Conservation (phyloP, 2,329 filamentous ascomycete species). For the Cercospora sp. region DNA sequence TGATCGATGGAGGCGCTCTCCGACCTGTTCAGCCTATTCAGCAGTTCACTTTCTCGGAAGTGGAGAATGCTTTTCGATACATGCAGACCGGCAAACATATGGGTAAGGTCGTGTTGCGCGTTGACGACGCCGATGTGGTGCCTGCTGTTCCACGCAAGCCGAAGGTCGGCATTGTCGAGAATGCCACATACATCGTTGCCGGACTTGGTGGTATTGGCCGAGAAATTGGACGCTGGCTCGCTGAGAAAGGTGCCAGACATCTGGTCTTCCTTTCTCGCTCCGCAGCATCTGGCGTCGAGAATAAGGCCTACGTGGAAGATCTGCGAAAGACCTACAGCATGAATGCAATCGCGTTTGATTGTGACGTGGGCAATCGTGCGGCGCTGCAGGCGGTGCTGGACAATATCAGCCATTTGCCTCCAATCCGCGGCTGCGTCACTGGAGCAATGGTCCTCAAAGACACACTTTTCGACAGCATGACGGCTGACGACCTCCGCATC, state of each 20-base stretch:
- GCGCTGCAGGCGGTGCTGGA: conserved; percentile 26
- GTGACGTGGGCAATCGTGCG: conserved; percentile 12
- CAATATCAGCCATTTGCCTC: conserved; percentile 26
- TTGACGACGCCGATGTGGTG: background rate
- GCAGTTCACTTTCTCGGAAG: background rate
- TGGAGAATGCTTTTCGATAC: background rate
- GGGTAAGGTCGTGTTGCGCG: background rate
- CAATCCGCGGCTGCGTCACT: conserved; percentile 47
- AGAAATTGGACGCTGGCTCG: background rate
- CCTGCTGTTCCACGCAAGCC: background rate
- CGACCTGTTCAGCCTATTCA: background rate
- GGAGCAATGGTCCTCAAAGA: conserved; percentile 39
- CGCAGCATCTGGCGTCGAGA: background rate
- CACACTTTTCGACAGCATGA: conserved; percentile 30
- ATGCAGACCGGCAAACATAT: background rate
- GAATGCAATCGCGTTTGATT: background rate
- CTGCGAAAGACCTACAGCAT: background rate
- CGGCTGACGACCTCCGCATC: conserved; percentile 17
- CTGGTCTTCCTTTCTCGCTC: background rate
- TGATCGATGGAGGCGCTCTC: background rate
- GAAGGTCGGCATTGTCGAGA: background rate
- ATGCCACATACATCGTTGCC: background rate
- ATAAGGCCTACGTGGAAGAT: background rate
- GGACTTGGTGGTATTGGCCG: background rate
- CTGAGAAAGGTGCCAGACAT: background rate